A percentile compares a stretch with the other conserved stretches of the same genome.
Conservation (phyloP, 352 stramenopile species). For the Globisporangium middletonii region DNA sequence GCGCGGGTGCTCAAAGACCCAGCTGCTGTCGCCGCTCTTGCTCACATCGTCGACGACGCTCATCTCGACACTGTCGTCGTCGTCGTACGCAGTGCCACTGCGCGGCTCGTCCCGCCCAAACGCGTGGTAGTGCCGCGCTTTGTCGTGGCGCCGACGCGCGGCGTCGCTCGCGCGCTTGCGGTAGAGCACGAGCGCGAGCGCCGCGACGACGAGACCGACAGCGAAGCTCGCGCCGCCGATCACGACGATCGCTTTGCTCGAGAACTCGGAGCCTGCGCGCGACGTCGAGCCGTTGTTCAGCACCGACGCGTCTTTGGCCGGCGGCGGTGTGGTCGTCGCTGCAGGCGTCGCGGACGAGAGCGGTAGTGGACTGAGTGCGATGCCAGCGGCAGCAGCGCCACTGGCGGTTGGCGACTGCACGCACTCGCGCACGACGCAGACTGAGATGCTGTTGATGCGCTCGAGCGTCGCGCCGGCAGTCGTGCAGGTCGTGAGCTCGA, state of each 20-base stretch:
- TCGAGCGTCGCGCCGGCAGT: background rate
- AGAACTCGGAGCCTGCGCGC: conserved; percentile 19
- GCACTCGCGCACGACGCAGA: conserved; percentile 9
- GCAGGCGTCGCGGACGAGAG: background rate
- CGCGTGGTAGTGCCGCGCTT: conserved; percentile 23
- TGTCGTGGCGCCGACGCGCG: conserved; percentile 16
- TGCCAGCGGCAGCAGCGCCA: no score
- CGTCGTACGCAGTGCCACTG: conserved; percentile 15
- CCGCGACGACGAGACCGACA: conserved; percentile 31
- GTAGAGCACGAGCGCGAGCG: conserved; percentile 29
- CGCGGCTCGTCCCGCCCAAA: conserved; percentile 19
- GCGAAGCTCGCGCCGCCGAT: conserved; percentile 48
- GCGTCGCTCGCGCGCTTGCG: conserved; percentile 9
- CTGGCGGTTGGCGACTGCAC: background rate
- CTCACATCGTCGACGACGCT: no score
- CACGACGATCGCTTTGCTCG: conserved; percentile 37
- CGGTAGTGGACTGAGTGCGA: no score
- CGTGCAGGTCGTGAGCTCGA: conserved; percentile 18
- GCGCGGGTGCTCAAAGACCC: conserved; percentile 41
- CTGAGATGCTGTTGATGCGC: conserved; percentile 3
- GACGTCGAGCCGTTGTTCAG: background rate
- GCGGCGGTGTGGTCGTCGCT: background rate
- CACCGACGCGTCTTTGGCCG: no score
- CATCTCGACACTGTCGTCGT: conserved; percentile 21
- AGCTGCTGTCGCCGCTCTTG: conserved; percentile 33